phyloP scores from a whole-genome alignment of 2,329 filamentous ascomycete genomes.

The Thelonectria rubi region DNA sequence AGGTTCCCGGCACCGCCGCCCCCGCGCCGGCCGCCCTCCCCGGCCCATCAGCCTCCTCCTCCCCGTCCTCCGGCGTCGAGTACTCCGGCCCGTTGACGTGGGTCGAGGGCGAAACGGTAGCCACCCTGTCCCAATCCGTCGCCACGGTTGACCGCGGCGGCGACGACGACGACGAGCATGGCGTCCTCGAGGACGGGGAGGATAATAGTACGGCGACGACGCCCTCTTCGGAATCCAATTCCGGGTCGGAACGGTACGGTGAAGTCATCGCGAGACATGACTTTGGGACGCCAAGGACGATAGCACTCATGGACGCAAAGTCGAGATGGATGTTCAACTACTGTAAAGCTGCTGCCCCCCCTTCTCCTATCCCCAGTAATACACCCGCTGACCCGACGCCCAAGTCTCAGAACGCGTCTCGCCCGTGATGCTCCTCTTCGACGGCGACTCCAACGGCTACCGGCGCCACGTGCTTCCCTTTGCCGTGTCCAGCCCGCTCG shows the following conservation, averaged over 20 bases:
- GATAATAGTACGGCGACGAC: constrained; percentile 16
- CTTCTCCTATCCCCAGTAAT: not conserved
- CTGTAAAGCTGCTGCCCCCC: constrained; percentile 7
- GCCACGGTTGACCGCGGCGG: not conserved
- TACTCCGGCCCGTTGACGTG: constrained; percentile 20
- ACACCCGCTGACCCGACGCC: not conserved
- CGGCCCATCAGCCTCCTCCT: not conserved
- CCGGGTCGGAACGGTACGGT: constrained; percentile 6
- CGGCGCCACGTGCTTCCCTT: constrained; percentile 20
- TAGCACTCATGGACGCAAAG: constrained; percentile 20
- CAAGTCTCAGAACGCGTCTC: constrained; percentile 23
- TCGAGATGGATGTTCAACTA: constrained; percentile 27
- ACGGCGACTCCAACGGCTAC: constrained; percentile 24
- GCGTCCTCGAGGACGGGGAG: constrained; percentile 1
- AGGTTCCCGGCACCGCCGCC: not conserved
- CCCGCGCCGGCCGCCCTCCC: not conserved
- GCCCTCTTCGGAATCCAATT: constrained; percentile 18
- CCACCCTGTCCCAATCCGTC: not conserved
- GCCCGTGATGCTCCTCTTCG: constrained; percentile 25
- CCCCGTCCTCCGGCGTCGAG: not conserved
- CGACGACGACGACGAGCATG: not conserved
- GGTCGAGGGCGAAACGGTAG: constrained; percentile 6
- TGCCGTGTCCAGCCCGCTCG: constrained; percentile 17
- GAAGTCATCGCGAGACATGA: not conserved
- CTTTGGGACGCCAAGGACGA: not conserved